These are phyloP conservation scores for Colletotrichum sp. DNA, from an alignment of 2,329 filamentous ascomycete genomes.

Conservation along the genomic window DNA sequence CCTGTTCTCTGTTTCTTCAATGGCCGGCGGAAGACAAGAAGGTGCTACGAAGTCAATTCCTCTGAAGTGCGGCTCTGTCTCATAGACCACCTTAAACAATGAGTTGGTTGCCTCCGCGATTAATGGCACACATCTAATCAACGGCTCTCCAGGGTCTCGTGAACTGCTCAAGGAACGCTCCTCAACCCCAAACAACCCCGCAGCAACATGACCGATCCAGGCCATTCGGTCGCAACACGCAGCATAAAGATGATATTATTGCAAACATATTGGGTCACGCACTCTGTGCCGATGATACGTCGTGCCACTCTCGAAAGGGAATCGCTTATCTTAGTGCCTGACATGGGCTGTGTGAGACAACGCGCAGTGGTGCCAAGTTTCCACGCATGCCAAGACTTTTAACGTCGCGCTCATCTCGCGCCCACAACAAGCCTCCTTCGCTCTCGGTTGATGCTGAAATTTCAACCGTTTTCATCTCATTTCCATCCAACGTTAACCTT, in stretches of 20 bases:
- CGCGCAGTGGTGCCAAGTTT: slow-evolving; percentile 1
- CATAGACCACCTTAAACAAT: not conserved
- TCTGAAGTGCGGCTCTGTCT: not conserved
- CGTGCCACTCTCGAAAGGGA: not conserved
- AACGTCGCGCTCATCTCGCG: not conserved
- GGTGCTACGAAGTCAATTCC: not conserved
- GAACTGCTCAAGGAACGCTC: not conserved
- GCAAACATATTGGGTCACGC: not conserved
- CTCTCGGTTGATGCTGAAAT: not conserved
- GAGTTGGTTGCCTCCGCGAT: not conserved
- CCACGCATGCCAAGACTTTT: slow-evolving; percentile 3
- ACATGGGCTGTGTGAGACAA: not conserved
- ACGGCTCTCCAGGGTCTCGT: not conserved
- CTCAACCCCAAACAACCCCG: not conserved
- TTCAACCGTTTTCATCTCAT: not conserved
- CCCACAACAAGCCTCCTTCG: not conserved
- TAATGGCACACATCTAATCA: not conserved
- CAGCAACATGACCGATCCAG: not conserved
- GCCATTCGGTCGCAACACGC: not conserved
- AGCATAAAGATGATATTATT: not conserved
- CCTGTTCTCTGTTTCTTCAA: not conserved
- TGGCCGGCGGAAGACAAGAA: not conserved
- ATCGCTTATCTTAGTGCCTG: not conserved
- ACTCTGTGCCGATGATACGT: not conserved
- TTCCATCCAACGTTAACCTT: not conserved